Evolutionary conservation across 75 land plant species (phyloP).

Genomic region (Picea glauca): DNA sequence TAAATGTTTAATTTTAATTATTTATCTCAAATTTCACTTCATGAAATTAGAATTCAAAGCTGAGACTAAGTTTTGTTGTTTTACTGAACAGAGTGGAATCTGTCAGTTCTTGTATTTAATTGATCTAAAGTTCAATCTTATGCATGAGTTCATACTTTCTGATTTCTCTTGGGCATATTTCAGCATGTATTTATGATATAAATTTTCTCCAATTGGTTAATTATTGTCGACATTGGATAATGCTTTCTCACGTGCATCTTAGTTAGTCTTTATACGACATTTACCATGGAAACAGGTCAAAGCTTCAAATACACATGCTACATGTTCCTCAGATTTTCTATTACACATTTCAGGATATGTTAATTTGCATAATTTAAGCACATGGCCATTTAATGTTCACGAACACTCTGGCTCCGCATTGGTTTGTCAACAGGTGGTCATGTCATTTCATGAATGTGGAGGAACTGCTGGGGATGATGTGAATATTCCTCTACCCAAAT

Average conservation of each 20-base stretch:
- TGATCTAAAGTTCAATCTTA: neutral
- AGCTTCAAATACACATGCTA: neutral
- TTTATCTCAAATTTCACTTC: neutral
- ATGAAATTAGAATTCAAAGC: neutral
- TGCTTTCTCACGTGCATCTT: neutral
- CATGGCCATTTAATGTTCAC: neutral
- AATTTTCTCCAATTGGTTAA: neutral
- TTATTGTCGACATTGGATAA: neutral
- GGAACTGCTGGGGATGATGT: constrained; percentile 62
- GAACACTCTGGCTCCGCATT: neutral
- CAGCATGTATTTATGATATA: neutral
- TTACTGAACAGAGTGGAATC: neutral
- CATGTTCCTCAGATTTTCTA: neutral
- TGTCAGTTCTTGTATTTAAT: neutral
- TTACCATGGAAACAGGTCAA: neutral
- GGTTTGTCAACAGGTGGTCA: constrained; percentile 47
- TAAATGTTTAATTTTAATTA: neutral
- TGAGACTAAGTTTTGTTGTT: neutral
- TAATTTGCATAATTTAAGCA: neutral
- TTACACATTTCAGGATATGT: neutral
- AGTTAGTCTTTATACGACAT: neutral
- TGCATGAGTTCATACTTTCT: neutral
- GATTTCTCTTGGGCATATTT: neutral
- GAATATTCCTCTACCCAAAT: constrained; percentile 68
- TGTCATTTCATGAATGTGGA: constrained; percentile 85